Evolutionary conservation across 345 rosid genomes (phyloP).

Genomic region (Balakata baccata): DNA sequence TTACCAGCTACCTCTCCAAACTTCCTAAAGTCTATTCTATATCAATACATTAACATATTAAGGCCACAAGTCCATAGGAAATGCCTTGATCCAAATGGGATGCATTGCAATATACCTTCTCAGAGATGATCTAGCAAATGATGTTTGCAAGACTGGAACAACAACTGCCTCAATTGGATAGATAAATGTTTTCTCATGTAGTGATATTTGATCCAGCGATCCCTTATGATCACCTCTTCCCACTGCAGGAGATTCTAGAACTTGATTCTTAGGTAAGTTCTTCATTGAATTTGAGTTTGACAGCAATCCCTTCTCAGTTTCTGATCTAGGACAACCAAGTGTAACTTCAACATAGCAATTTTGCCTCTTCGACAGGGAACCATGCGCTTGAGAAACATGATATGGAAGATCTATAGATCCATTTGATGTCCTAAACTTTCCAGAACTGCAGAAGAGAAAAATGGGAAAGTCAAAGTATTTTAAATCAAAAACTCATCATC

Average conservation of each 20-base stretch:
- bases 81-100: background rate
- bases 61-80: background rate
- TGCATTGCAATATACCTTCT: constrained; percentile 27
- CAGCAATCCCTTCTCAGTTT: constrained; percentile 42
- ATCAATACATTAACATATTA: background rate
- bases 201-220: constrained; percentile 36
- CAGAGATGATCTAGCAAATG: constrained; percentile 77
- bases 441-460: constrained; percentile 49
- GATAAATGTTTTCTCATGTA: constrained; percentile 62
- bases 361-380: constrained; percentile 58
- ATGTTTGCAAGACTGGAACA: constrained; percentile 79
- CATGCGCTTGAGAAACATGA: constrained; percentile 60
- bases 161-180: constrained; percentile 89
- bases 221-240: constrained; percentile 61
- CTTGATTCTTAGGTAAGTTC: constrained; percentile 37
- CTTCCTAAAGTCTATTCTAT: background rate
- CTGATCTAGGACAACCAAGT: constrained; percentile 63
- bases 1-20: background rate
- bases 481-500: background rate
- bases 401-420: constrained; percentile 64
- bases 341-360: constrained; percentile 77
- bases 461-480: too few relatives aligned
- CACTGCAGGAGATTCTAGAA: constrained; percentile 46
- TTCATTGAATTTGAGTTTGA: constrained; percentile 33
- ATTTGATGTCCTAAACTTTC: constrained; percentile 54